Conservation (phyloP, 2,329 filamentous ascomycete genomes). For the Dothideomycetes sp. region DNA sequence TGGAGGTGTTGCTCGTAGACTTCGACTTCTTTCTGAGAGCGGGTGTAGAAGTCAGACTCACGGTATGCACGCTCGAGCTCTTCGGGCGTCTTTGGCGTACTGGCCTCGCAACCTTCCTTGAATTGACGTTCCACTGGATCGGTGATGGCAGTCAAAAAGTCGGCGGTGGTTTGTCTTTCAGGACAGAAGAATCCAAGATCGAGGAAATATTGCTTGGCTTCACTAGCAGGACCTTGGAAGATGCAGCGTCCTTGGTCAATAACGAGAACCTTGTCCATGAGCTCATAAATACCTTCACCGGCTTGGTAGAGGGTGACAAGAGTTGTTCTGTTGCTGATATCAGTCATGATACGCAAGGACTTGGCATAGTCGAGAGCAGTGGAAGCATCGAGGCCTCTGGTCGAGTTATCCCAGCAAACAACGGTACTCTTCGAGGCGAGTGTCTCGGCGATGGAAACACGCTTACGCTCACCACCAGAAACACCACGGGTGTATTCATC, state of each 20-base stretch:
- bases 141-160: constrained; percentile 67
- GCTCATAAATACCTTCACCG: constrained; percentile 56
- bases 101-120: constrained; percentile 52
- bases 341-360: constrained; percentile 69
- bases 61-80: constrained; percentile 60
- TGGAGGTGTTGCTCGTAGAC: constrained; percentile 48
- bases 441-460: constrained; percentile 69
- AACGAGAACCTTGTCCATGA: constrained; percentile 73
- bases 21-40: constrained; percentile 49
- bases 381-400: constrained; percentile 66
- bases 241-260: constrained; percentile 63
- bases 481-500: constrained; percentile 63
- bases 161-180: constrained; percentile 58
- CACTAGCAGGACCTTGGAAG: constrained; percentile 51
- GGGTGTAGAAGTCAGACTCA: constrained; percentile 49
- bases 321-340: constrained; percentile 60
- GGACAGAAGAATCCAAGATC: constrained; percentile 52
- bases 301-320: constrained; percentile 64
- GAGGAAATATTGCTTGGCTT: constrained; percentile 55
- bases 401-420: constrained; percentile 71
- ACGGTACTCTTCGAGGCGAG: constrained; percentile 63
- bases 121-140: constrained; percentile 63
- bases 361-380: constrained; percentile 70
- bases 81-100: constrained; percentile 56
- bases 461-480: constrained; percentile 70